Base-by-base conservation (phyloP, 2,329 filamentous ascomycete species). In the Nemania serpens region DNA sequence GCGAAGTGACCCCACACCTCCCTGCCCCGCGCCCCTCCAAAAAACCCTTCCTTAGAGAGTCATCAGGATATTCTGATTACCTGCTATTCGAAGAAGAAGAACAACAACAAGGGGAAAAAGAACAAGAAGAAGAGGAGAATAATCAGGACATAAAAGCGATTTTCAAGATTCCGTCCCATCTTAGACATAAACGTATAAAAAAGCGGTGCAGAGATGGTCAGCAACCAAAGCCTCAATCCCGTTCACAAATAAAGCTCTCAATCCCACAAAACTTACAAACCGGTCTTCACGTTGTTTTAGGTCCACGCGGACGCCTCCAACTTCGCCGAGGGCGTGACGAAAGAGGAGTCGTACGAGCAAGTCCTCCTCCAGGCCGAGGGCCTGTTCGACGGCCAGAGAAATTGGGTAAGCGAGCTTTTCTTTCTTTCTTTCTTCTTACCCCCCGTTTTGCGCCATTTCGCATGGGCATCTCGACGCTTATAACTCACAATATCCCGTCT, bases 231-330 rank as follows among this genome's bases (percentile, higher is more conserved):
- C 33, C 25, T 13, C 36, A 34, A 39, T n/a, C 25, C 46, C 1
- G 22, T 4, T 20, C 6, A 46, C n/a, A n/a, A n/a, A 9, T 22
- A 37, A 7, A 5, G n/a, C n/a, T n/a, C n/a, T 12, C 15, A 29
- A 29, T 29, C 25, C 4, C 3, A 4, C 25, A 29, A 13, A 53
- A 49, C 51, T 60, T 45, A 58, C 36, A 34, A 59, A 17, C 13
- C 10, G 33, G 1, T 12, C 34, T 37, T 10, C n/a, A 18, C n/a
- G n/a, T 0, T 13, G 33, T 47, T 10, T 11, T 58, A 87, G 89
- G 88, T 91, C 59, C 91, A 94, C 77, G 91, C 91, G 53, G 90
- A 94, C 72, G 86, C 90, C 2, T 91, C 90, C 54, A 91, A 86
- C 69, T 94, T 94, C 75, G 81, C 79, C 50, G 71, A 81, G 13